These are phyloP conservation scores for Ustilago sp. DNA, from an alignment of 1,284 basidiomycete species.

Conservation along the genomic window DNA sequence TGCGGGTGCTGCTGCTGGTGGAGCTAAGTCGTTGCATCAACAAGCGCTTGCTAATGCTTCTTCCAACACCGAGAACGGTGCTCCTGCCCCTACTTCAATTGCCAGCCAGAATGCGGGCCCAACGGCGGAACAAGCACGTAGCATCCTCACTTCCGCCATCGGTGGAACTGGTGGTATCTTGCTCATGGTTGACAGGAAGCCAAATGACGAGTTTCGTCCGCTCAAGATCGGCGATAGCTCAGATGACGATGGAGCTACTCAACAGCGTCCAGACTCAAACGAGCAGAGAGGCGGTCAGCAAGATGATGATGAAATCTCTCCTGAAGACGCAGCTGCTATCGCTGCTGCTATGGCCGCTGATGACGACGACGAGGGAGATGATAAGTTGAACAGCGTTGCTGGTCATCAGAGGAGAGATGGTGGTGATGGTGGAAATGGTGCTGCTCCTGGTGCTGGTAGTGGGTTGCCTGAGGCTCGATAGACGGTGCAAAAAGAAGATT, in stretches of 20 bases:
- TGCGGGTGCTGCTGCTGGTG: constrained; percentile 4
- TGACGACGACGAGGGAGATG: constrained; percentile 60
- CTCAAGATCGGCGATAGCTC: constrained; percentile 42
- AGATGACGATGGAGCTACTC: constrained; percentile 25
- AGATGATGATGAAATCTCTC: constrained; percentile 47
- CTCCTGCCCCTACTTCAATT: not conserved
- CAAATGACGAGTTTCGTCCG: constrained; percentile 54
- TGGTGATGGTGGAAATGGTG: constrained; percentile 11
- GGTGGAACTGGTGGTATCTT: constrained; percentile 65
- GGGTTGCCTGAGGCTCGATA: constrained; percentile 44
- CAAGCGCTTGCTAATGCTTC: constrained; percentile 42
- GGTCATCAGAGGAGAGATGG: constrained; percentile 27
- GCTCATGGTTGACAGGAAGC: constrained; percentile 61
- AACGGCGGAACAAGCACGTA: constrained; percentile 52
- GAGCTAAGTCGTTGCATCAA: constrained; percentile 32
- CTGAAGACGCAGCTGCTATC: constrained; percentile 59
- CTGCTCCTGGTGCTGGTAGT: constrained; percentile 12
- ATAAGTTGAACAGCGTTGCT: constrained; percentile 48
- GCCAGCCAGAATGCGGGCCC: constrained; percentile 10
- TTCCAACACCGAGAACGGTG: constrained; percentile 9
- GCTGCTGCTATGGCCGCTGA: constrained; percentile 48
- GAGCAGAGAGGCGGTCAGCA: constrained; percentile 8
- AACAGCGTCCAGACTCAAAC: not conserved
- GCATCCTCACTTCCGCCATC: constrained; percentile 55
- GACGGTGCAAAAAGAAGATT: not conserved